A percentile compares a stretch with the other conserved stretches of the same genome.
Conservation (phyloP, 2,329 filamentous ascomycete genomes). For the Boeremia lycopersici region DNA sequence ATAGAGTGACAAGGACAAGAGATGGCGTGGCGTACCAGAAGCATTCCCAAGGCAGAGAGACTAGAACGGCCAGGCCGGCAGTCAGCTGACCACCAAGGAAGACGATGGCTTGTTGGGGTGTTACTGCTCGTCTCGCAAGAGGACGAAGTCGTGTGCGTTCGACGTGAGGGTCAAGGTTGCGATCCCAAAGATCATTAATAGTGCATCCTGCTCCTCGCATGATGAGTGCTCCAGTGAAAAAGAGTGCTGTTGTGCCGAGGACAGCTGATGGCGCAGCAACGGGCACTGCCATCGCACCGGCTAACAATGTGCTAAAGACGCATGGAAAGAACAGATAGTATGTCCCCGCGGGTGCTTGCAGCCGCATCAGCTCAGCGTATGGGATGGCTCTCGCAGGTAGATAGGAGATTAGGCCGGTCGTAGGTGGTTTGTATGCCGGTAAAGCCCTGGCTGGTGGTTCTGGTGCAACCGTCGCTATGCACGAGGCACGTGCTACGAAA, state of each 20-base stretch:
- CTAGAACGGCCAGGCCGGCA: conserved; percentile 72
- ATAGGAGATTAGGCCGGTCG: conserved; percentile 70
- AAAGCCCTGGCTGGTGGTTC: conserved; percentile 18
- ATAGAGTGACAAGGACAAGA: conserved; percentile 73
- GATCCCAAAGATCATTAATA: conserved; percentile 91
- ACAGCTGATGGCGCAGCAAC: conserved; percentile 66
- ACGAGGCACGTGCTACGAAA: conserved; percentile 5
- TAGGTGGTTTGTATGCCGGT: conserved; percentile 68
- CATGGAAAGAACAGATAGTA: conserved; percentile 88
- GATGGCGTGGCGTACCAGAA: conserved; percentile 80
- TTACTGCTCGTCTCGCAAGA: conserved; percentile 78
- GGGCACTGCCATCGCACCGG: conserved; percentile 70
- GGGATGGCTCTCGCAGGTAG: conserved; percentile 75
- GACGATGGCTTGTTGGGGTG: conserved; percentile 70
- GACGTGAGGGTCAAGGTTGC: conserved; percentile 83
- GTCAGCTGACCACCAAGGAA: conserved; percentile 79
- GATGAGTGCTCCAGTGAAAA: conserved; percentile 76
- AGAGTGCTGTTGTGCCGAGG: conserved; percentile 68
- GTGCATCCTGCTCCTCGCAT: conserved; percentile 89
- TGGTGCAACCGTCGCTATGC: conserved; percentile 25
- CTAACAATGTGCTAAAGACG: conserved; percentile 81
- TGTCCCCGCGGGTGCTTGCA: conserved; percentile 81
- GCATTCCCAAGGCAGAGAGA: conserved; percentile 76
- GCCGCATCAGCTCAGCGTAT: conserved; percentile 79
- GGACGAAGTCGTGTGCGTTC: conserved; percentile 76